Percentiles rank a stretch among this genome's conserved stretches.
Evolutionary conservation across 495 filamentous ascomycete genomes (phyloP).

Genomic region (Sabuloglossum arenarium): DNA sequence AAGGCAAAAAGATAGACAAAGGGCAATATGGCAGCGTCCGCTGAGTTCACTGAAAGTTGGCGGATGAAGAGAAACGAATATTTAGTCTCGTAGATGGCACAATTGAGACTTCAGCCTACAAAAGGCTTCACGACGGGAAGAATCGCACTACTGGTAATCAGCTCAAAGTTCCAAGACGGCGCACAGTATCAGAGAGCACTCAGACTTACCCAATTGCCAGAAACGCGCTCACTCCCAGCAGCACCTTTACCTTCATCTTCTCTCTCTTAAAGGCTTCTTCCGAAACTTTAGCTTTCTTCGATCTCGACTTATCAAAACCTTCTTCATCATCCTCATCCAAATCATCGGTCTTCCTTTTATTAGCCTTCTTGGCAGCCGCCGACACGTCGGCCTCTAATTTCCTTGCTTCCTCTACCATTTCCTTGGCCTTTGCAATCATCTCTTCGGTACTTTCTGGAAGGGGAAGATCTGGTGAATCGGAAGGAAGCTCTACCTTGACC

Average conservation of each 20-base stretch:
- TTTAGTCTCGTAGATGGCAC: background rate
- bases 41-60: background rate
- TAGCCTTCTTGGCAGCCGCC: slow-evolving; percentile 26
- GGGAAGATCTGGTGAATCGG: slow-evolving; percentile 43
- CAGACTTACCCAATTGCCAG: slow-evolving; percentile 69
- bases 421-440: slow-evolving; percentile 69
- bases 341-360: slow-evolving; percentile 77
- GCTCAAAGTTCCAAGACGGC: background rate
- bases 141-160: background rate
- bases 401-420: slow-evolving; percentile 70
- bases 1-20: background rate
- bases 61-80: background rate
- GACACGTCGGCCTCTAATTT: slow-evolving; percentile 25
- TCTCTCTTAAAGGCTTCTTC: slow-evolving; percentile 61
- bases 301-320: slow-evolving; percentile 23
- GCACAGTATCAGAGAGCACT: background rate
- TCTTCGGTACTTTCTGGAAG: slow-evolving; percentile 51
- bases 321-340: slow-evolving; percentile 32
- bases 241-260: slow-evolving; percentile 58
- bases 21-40: background rate
- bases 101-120: background rate
- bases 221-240: slow-evolving; percentile 65
- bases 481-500: slow-evolving; percentile 60
- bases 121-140: background rate
- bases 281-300: slow-evolving; percentile 57